Conservation (phyloP, 148 eudicot genomes). For the Cornus kousa region DNA sequence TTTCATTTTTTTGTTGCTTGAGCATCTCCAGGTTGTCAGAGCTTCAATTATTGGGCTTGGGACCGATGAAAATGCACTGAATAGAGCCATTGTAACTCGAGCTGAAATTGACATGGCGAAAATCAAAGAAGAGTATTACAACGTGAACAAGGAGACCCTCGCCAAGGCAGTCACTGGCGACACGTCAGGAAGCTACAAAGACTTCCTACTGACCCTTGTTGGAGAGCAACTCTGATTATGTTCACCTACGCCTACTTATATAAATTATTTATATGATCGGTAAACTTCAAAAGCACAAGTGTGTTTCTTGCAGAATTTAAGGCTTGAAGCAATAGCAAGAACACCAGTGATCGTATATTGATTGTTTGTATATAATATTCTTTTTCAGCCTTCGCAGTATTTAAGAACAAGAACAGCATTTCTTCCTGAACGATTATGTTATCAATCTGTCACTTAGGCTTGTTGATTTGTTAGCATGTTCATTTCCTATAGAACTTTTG, state of each 20-base stretch:
- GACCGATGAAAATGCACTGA: constrained; percentile 80
- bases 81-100: constrained; percentile 66
- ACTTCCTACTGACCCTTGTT: constrained; percentile 63
- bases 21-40: constrained; percentile 48
- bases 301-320: too few relatives aligned
- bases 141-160: constrained; percentile 39
- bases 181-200: constrained; percentile 69
- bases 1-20: background rate
- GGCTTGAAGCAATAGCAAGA: too few relatives aligned
- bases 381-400: too few relatives aligned
- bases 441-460: too few relatives aligned
- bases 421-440: too few relatives aligned
- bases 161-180: constrained; percentile 66
- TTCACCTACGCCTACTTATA: background rate
- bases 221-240: constrained; percentile 36
- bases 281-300: too few relatives aligned
- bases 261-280: too few relatives aligned
- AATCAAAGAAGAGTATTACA: constrained; percentile 44
- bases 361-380: too few relatives aligned
- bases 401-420: too few relatives aligned
- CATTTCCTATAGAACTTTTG: too few relatives aligned
- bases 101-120: constrained; percentile 82
- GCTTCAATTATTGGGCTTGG: constrained; percentile 60
- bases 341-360: too few relatives aligned
- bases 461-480: too few relatives aligned